These are phyloP conservation scores for Sclerotinia spermophila DNA, from an alignment of 2,329 filamentous ascomycete genomes.

Conservation along the genomic window DNA sequence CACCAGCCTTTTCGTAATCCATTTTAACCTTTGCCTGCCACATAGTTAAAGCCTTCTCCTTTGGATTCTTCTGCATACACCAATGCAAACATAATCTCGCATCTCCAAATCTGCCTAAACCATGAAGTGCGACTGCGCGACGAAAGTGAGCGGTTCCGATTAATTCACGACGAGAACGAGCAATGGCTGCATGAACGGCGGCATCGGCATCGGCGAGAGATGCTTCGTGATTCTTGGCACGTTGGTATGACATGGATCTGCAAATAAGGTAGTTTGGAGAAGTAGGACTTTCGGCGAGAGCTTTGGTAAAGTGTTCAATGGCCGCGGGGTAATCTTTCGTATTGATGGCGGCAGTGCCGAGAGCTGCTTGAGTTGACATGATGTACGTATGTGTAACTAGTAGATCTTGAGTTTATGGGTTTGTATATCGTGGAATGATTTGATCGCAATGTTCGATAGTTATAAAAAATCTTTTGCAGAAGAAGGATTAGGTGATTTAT, in stretches of 20 bases:
- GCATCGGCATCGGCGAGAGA: constrained; percentile 69
- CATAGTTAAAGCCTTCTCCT: constrained; percentile 51
- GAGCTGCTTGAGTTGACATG: constrained; percentile 49
- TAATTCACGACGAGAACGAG: constrained; percentile 69
- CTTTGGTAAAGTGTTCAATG: constrained; percentile 63
- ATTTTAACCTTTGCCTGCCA: constrained; percentile 55
- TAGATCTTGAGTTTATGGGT: not conserved
- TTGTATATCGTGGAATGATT: not conserved
- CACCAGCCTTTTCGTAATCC: constrained; percentile 47
- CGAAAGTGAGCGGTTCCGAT: constrained; percentile 81
- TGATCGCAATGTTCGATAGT: not conserved
- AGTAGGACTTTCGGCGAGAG: constrained; percentile 60
- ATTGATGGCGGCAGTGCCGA: constrained; percentile 59
- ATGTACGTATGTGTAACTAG: constrained; percentile 7
- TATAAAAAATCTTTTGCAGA: not conserved
- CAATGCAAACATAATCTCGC: constrained; percentile 67
- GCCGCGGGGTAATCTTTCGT: constrained; percentile 63
- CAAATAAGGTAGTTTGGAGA: constrained; percentile 79
- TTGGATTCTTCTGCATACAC: constrained; percentile 48
- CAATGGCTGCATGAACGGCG: constrained; percentile 57
- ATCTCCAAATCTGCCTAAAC: constrained; percentile 68
- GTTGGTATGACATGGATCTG: constrained; percentile 74
- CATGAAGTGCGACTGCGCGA: constrained; percentile 69
- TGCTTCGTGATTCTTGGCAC: constrained; percentile 55
- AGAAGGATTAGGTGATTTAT: not conserved